Evolutionary conservation across 768 basidiomycete species (phyloP).

Genomic region (Guyanaporus albipodus): DNA sequence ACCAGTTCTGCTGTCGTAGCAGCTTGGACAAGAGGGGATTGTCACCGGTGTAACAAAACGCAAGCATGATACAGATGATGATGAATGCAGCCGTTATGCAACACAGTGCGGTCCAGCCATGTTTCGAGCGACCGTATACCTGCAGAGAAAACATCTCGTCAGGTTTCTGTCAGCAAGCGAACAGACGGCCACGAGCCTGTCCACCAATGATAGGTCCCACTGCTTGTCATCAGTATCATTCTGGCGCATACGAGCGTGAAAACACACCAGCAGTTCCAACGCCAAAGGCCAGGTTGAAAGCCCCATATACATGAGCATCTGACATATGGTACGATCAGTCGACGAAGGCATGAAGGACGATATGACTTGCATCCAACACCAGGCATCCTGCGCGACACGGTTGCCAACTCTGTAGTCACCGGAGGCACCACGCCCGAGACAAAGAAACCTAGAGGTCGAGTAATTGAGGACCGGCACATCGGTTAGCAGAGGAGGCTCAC

Average conservation of each 20-base stretch:
- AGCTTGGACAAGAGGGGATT: conserved; percentile 36
- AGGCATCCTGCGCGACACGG: conserved; percentile 49
- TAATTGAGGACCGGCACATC: not conserved
- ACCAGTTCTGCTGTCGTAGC: conserved; percentile 18
- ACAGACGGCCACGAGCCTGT: conserved; percentile 40
- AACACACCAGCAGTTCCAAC: conserved; percentile 55
- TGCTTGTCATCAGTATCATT: conserved; percentile 23
- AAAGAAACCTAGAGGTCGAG: conserved; percentile 49
- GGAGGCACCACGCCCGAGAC: conserved; percentile 56
- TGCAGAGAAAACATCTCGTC: conserved; percentile 24
- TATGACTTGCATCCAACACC: conserved; percentile 64
- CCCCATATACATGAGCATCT: conserved; percentile 76
- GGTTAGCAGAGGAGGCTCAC: conserved; percentile 35
- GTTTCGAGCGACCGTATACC: conserved; percentile 54
- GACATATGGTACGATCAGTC: not conserved
- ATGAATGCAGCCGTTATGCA: conserved; percentile 45
- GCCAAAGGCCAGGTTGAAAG: conserved; percentile 69
- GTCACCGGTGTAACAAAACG: conserved; percentile 48
- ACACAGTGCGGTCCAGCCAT: conserved; percentile 62
- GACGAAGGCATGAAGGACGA: not conserved
- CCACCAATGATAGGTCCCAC: conserved; percentile 72
- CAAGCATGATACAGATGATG: conserved; percentile 35
- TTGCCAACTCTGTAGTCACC: conserved; percentile 62
- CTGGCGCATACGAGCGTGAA: not conserved
- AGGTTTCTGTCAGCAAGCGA: not conserved